phyloP scores from a whole-genome alignment of 2,329 filamentous ascomycete genomes.

The Botrytis galanthina region DNA sequence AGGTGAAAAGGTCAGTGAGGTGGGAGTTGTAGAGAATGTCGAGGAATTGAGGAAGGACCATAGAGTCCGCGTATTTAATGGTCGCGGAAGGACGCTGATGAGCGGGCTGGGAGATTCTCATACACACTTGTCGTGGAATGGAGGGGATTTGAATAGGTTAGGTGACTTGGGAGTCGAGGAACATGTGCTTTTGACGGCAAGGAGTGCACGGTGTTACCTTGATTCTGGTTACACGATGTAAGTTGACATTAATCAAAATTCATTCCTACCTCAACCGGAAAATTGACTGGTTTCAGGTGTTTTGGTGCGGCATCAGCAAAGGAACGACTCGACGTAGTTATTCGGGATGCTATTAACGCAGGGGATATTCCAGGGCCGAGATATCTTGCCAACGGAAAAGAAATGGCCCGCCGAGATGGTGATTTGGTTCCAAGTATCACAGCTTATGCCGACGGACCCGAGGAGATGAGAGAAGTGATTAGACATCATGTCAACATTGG shows the following conservation, averaged over 20 bases:
- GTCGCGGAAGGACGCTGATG: conserved; percentile 45
- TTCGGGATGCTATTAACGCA: conserved; percentile 49
- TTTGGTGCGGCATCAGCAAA: conserved; percentile 32
- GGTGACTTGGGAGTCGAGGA: conserved; percentile 47
- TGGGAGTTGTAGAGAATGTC: too few relatives aligned
- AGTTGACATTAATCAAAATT: neutral
- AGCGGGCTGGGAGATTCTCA: conserved; percentile 50
- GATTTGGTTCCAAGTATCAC: conserved; percentile 43
- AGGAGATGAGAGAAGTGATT: conserved; percentile 44
- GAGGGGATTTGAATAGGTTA: conserved; percentile 43
- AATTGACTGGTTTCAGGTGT: conserved; percentile 22
- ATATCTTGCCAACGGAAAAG: conserved; percentile 48
- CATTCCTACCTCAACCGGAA: neutral
- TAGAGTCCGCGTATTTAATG: conserved; percentile 7
- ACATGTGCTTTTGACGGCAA: conserved; percentile 38
- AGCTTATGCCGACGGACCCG: conserved; percentile 40
- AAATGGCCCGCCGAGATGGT: conserved; percentile 47
- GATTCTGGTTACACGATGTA: conserved; percentile 51
- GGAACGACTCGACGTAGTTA: conserved; percentile 43
- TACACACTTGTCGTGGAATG: conserved; percentile 50
- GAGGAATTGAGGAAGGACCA: too few relatives aligned
- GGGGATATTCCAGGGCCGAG: conserved; percentile 49
- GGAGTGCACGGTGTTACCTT: conserved; percentile 44
- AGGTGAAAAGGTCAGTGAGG: too few relatives aligned
- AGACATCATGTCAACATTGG: conserved; percentile 41